A percentile compares a stretch with the other conserved stretches of the same genome.
phyloP scores from a whole-genome alignment of 306 rosid genomes.

The Morella rubra region DNA sequence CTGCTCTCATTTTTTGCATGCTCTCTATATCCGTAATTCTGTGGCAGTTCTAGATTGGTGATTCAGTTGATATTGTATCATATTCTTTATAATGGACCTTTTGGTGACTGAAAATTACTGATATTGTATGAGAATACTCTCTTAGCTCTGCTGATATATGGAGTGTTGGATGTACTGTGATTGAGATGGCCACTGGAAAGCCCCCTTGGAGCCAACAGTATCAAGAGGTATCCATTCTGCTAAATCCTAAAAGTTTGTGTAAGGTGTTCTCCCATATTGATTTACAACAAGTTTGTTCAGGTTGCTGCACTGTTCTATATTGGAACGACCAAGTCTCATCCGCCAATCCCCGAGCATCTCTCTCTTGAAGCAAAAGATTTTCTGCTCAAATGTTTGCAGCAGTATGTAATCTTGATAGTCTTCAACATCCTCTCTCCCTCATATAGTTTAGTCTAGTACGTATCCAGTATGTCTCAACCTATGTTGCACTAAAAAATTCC shows the following conservation, averaged over 20 bases:
- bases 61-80: background rate
- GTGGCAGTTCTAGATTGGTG: constrained; percentile 1
- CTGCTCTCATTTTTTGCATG: background rate
- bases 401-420: constrained; percentile 52
- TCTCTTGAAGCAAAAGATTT: constrained; percentile 87
- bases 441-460: constrained; percentile 3
- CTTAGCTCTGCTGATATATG: constrained; percentile 98
- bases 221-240: constrained; percentile 67
- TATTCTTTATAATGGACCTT: constrained; percentile 14
- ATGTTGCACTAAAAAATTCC: background rate
- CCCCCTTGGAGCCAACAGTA: constrained; percentile 99
- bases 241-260: constrained; percentile 20
- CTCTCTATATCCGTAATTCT: background rate
- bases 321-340: constrained; percentile 98
- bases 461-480: constrained; percentile 9
- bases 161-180: constrained; percentile 99
- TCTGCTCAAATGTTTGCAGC: constrained; percentile 86
- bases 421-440: constrained; percentile 14
- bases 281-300: constrained; percentile 53
- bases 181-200: constrained; percentile 99
- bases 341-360: constrained; percentile 96
- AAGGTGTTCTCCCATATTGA: constrained; percentile 17
- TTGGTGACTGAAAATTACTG: constrained; percentile 25
- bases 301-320: constrained; percentile 97
- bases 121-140: constrained; percentile 26